Evolutionary conservation across 345 rosid genomes (phyloP).

Genomic region (Orychophragmus violaceus): DNA sequence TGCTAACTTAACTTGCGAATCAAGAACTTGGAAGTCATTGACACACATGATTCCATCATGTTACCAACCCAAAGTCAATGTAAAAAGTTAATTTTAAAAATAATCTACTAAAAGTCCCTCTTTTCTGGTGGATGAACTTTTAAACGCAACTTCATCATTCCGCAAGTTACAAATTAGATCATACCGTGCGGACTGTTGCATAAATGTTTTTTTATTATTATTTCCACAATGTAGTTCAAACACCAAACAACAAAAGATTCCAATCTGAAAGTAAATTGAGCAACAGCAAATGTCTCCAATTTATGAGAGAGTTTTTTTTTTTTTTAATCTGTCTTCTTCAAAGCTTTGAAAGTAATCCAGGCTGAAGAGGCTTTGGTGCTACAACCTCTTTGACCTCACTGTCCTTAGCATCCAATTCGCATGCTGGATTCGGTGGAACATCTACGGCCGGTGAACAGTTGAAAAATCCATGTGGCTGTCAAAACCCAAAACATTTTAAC

Average conservation of each 20-base stretch:
- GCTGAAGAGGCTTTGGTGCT: conserved; percentile 39
- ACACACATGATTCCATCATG: not conserved
- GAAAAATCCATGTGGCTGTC: conserved; percentile 96
- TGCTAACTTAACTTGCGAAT: not conserved
- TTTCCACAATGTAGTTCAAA: too few species aligned
- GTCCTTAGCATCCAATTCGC: conserved; percentile 65
- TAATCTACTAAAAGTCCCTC: too few species aligned
- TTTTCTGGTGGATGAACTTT: too few species aligned
- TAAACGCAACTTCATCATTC: too few species aligned
- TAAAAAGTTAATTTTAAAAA: too few species aligned
- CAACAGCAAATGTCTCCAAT: conserved; percentile 2
- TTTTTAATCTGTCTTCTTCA: conserved; percentile 28
- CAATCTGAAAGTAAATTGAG: not conserved
- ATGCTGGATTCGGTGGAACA: conserved; percentile 67
- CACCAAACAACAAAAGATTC: not conserved
- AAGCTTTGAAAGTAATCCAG: conserved; percentile 61
- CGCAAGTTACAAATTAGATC: too few species aligned
- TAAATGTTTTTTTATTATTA: too few species aligned
- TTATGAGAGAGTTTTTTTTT: not conserved
- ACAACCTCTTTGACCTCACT: conserved; percentile 51
- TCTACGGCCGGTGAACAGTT: conserved; percentile 94
- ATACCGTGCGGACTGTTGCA: too few species aligned
- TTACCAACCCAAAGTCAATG: too few species aligned
- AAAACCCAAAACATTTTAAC: not conserved
- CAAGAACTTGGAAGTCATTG: conserved; percentile 3